Percentiles rank a stretch among this genome's conserved stretches.
phyloP scores from a whole-genome alignment of 208 protist species.

The Acanthamoeba divionensis region DNA sequence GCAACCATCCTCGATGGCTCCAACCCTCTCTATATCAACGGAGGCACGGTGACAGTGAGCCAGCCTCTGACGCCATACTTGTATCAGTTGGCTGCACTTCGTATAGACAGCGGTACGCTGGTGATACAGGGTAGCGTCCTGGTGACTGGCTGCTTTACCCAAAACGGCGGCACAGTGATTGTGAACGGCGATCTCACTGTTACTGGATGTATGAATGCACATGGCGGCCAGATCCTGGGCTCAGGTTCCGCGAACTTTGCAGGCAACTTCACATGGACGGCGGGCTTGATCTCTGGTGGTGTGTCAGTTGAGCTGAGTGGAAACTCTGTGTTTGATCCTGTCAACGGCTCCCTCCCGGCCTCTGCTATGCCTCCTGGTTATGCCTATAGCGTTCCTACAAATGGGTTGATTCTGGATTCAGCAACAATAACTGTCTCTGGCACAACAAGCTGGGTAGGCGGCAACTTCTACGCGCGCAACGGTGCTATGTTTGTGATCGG shows the following conservation, averaged over 20 bases:
- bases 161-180: constrained; percentile 19
- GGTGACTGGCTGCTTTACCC: constrained; percentile 10
- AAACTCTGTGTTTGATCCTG: too few relatives aligned
- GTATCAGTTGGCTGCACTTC: constrained; percentile 10
- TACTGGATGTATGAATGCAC: background rate
- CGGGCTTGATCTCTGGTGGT: constrained; percentile 7
- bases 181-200: constrained; percentile 44
- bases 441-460: too few relatives aligned
- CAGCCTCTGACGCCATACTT: constrained; percentile 48
- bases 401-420: too few relatives aligned
- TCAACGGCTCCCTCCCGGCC: too few relatives aligned
- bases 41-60: background rate
- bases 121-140: constrained; percentile 49
- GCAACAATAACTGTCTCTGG: too few relatives aligned
- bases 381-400: too few relatives aligned
- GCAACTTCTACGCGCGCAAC: too few relatives aligned
- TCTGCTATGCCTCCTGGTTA: too few relatives aligned
- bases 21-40: constrained; percentile 6
- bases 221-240: background rate
- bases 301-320: too few relatives aligned
- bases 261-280: background rate
- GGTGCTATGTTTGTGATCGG: too few relatives aligned
- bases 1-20: background rate
- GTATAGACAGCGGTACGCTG: constrained; percentile 23
- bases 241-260: background rate